Evolutionary conservation across 352 stramenopile genomes (phyloP), one percentile per base, ranked within the genome.

Genomic region (Phytophthora agathidicida): DNA sequence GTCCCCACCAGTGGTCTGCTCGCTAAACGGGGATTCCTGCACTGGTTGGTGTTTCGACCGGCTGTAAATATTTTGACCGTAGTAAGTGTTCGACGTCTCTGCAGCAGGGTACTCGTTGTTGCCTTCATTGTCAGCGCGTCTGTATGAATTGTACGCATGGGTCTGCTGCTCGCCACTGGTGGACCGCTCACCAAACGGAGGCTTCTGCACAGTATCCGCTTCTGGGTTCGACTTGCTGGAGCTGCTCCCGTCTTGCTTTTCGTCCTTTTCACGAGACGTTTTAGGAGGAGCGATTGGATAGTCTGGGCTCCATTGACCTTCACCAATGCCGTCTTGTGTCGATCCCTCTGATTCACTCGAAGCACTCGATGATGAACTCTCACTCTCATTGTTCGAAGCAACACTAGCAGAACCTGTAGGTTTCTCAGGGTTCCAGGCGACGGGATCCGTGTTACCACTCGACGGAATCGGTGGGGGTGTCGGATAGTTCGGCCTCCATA

Each of bases 401-500:
- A 23, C 23, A 17, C 26, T 44, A 14, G 43, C 26, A 13, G 55
- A 27, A 7, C 58, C 30, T 11, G 45, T 57, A 13, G 55, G 55
- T 7, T 64, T 28, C 2, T 44, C 33, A 3, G 55, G 46, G 31
- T 33, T 38, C 55, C 45, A 58, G 7, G 9, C 17, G 5, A 14
- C 28, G 3, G 22, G 8, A 3, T 31, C 33, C 23, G 20, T 20
- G 4, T 58, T 45, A n/a, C 8, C 16, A 6, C 6, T 36, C 11
- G 45, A 32, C 14, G 48, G 38, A 33, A 46, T 27, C 7, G 56
- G 56, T 3, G 56, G 56, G 4, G 24, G 32, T 4, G 47, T 60
- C 2, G 56, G 56, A 31, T 44, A 59, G 24, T 7, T 41, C n/a
- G 56, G 56, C 35, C n/a, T 60, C 56, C 56, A 65, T 24, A 27